Evolutionary conservation across 306 rosid genomes (phyloP), one percentile per base, ranked within the genome.

Genomic region (Cucurbita maxima): DNA sequence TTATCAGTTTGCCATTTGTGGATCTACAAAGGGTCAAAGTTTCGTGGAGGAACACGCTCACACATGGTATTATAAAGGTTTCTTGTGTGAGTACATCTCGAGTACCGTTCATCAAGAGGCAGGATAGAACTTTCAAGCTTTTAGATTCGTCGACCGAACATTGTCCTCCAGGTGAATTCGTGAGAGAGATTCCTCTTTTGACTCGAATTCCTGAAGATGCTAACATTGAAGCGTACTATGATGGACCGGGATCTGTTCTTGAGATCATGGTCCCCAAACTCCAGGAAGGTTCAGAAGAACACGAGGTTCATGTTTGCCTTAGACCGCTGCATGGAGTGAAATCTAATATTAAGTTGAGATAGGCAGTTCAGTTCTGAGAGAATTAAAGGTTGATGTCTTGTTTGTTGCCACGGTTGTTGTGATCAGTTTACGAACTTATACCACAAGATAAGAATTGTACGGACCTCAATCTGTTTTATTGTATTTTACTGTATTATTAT

Each of bases 201-300:
- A 90, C 89, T 19, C 87, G 96, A 77, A 93, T 93, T 81, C 96
- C 96, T 37, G 98, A 93, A 85, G 96, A 88, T 22, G 98, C 97
- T 74, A 84, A 88, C 48, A 83, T 93, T 14, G 98, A 93, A 82
- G 98, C 98, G 22, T 90, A 88, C 68, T 90, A 87, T n/a, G 97
- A 90, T 10, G 96, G 89, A 19, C 96, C 98, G 53, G 96, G 96
- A 61, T 90, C 98, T 0, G 86, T 83, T 62, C 96, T 93, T 10
- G 98, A 93, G 88, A 90, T 93, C 78, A 78, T 90, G 91, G 98
- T 90, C 71, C 98, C 97, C 51, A 93, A 90, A 76, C 97, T 83
- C 62, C 92, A 85, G 0, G 86, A 74, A 0, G 93, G 96, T 56
- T 88, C 93, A 5, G 97, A 88, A 83, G 98, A 93, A 81, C 98